Conservation (phyloP, 2,329 filamentous ascomycete species). For the Fusarium sp. region DNA sequence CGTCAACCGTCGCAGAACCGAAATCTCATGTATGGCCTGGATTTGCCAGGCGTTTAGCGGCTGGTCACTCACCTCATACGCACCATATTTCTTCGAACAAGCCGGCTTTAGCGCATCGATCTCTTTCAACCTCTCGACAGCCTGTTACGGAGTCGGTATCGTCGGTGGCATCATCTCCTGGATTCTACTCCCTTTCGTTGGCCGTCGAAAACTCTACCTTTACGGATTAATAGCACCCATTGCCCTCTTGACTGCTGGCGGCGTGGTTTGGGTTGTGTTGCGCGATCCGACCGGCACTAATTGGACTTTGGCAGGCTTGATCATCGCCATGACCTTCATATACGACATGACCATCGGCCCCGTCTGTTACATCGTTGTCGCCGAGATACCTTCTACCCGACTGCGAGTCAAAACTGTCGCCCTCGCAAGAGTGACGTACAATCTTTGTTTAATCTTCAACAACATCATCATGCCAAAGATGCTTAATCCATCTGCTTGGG, state of each 20-base stretch:
- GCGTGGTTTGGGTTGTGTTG: slow-evolving; percentile 55
- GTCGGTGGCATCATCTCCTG: slow-evolving; percentile 59
- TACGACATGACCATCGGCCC: slow-evolving; percentile 52
- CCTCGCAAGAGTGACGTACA: slow-evolving; percentile 53
- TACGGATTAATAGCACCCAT: slow-evolving; percentile 51
- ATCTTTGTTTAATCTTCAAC: slow-evolving; percentile 46
- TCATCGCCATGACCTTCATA: slow-evolving; percentile 59
- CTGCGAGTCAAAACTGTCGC: slow-evolving; percentile 60
- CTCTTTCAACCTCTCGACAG: slow-evolving; percentile 59
- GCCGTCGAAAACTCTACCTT: slow-evolving; percentile 60
- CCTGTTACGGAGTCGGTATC: slow-evolving; percentile 59
- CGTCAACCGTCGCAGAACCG: slow-evolving; percentile 49
- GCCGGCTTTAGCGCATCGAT: slow-evolving; percentile 56
- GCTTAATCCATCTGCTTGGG: slow-evolving; percentile 50
- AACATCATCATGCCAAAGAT: slow-evolving; percentile 50
- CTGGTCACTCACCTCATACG: slow-evolving; percentile 40
- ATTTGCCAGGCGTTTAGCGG: slow-evolving; percentile 49
- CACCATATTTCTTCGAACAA: slow-evolving; percentile 61
- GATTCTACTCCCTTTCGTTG: slow-evolving; percentile 56
- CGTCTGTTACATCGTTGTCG: slow-evolving; percentile 56
- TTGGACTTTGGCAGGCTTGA: slow-evolving; percentile 56
- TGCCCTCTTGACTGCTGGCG: slow-evolving; percentile 57
- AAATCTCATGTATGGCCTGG: slow-evolving; percentile 51
- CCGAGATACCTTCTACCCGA: slow-evolving; percentile 58
- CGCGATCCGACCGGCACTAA: slow-evolving; percentile 47